Base-by-base conservation (phyloP, 352 stramenopile species). In the Salisapilia sapeloensis region DNA sequence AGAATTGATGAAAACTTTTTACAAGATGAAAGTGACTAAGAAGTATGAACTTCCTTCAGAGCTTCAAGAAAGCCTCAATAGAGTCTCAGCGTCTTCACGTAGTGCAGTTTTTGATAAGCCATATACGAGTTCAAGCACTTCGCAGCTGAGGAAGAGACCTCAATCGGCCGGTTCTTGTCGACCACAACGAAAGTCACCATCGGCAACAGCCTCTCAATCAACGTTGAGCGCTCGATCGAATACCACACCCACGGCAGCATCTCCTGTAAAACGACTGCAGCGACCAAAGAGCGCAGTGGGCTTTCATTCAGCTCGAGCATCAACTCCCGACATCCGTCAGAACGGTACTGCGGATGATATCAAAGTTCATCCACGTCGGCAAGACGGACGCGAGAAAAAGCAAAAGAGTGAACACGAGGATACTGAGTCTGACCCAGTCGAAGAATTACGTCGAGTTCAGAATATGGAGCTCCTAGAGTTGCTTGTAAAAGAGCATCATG, bases 1-100 rank as follows among this genome's bases (percentile, higher is more conserved):
- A 15, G 57, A 84, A 17, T 60, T 86, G n/a, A 34, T 86, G 3
- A 61, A 83, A 9, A 78, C 51, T 29, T 84, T 89, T 31, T 60
- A 85, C 45, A 72, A 75, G 33, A 83, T 89, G 70, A 76, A 80
- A 38, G 53, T 84, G 22, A 81, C 62, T 4, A 86, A 85, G 26
- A 83, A 78, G 28, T 69, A 69, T 15, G 48, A 76, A 25, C 29
- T 84, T 2, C 61, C 64, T 6, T 60, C 70, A 26, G 48, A 82
- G 29, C 26, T 85, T 24, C 42, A 36, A 11, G 17, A 39, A 8
- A 70, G 44, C 35, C 42, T 59, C n/a, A n/a, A n/a, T n/a, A n/a
- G n/a, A n/a, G n/a, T n/a, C n/a, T n/a, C n/a, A 30, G 23, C 6
- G 31, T 6, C 14, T 25, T 20, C 16, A 12, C 24, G 24, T 28